Evolutionary conservation across 306 rosid species (phyloP).

Genomic region (Hylodesmum podocarpum): DNA sequence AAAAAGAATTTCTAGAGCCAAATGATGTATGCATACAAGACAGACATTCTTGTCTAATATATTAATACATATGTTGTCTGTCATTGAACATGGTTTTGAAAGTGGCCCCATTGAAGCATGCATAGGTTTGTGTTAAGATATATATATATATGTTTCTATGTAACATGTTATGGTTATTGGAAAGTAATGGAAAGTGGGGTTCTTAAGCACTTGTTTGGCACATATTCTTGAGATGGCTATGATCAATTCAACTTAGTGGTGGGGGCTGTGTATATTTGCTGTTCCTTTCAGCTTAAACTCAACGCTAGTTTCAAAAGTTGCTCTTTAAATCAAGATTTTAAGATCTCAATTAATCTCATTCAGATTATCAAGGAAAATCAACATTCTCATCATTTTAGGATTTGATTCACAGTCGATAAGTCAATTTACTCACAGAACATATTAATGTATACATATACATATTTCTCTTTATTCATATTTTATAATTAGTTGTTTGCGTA

Average conservation of each 20-base stretch:
- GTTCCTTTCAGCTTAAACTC: background rate
- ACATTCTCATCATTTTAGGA: too few species aligned
- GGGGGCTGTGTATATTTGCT: background rate
- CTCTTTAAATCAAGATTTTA: background rate
- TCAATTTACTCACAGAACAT: too few species aligned
- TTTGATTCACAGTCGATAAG: too few species aligned
- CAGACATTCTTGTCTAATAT: background rate
- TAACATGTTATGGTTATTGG: too few species aligned
- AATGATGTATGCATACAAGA: background rate
- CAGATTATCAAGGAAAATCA: background rate
- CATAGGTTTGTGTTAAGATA: background rate
- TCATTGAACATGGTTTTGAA: background rate
- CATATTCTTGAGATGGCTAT: background rate
- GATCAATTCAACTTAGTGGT: background rate
- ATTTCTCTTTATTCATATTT: too few species aligned
- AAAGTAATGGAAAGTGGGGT: slow-evolving; percentile 8
- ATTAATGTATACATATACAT: too few species aligned
- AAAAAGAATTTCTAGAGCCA: background rate
- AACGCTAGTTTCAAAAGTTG: background rate
- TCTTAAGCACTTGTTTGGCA: background rate
- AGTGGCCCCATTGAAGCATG: background rate
- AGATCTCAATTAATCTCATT: background rate
- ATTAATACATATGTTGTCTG: slow-evolving; percentile 3
- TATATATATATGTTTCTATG: too few species aligned
- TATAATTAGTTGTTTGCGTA: too few species aligned